These are phyloP conservation scores for Posidonia oceanica DNA, from an alignment of 116 monocot species.

Conservation along the genomic window DNA sequence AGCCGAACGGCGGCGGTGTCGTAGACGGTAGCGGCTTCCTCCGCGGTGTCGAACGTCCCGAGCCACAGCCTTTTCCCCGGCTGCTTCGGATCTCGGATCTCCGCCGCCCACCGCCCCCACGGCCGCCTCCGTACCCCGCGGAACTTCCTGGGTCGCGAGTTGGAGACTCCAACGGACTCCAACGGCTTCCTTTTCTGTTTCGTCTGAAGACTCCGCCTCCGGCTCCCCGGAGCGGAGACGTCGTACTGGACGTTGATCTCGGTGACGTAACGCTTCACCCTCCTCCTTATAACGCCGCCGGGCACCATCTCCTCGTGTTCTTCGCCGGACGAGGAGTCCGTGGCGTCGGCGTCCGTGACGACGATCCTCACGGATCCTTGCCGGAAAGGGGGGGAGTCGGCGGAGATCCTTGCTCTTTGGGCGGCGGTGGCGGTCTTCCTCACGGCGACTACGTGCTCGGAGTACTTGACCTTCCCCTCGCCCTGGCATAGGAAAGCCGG, in stretches of 20 bases:
- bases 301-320: background rate
- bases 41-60: slow-evolving; percentile 74
- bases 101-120: slow-evolving; percentile 89
- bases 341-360: slow-evolving; percentile 53
- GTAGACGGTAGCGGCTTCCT: slow-evolving; percentile 76
- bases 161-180: background rate
- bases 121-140: slow-evolving; percentile 72
- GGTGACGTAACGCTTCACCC: slow-evolving; percentile 32
- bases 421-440: background rate
- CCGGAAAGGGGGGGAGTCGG: background rate
- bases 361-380: slow-evolving; percentile 30
- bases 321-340: slow-evolving; percentile 45
- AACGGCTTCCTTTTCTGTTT: background rate
- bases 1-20: slow-evolving; percentile 55
- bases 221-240: background rate
- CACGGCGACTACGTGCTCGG: slow-evolving; percentile 5
- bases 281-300: background rate
- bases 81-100: slow-evolving; percentile 75
- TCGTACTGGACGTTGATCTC: slow-evolving; percentile 25
- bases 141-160: slow-evolving; percentile 20
- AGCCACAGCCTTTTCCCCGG: slow-evolving; percentile 59
- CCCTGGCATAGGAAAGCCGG: no score
- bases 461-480: slow-evolving; percentile 3
- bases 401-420: background rate
- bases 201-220: background rate